These are phyloP conservation scores for Asterionellopsis glacialis DNA, from an alignment of 108 stramenopile genomes.

Conservation along the genomic window DNA sequence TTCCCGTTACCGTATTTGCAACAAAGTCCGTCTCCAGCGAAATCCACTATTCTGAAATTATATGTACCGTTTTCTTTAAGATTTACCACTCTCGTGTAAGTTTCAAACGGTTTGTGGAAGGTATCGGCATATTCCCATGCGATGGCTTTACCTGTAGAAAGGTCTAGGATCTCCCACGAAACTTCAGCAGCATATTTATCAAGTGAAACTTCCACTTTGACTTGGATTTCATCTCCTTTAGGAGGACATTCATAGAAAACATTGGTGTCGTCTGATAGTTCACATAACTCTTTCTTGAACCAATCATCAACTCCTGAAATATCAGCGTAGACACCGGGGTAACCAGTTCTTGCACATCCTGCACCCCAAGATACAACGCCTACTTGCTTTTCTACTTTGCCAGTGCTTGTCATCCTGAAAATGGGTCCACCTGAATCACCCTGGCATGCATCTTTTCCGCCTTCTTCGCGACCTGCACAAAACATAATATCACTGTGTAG, in stretches of 20 bases:
- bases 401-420: not conserved
- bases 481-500: slow-evolving; percentile 13
- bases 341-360: slow-evolving; percentile 39
- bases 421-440: slow-evolving; percentile 59
- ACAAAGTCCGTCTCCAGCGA: too few relatives aligned
- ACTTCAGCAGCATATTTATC: too few relatives aligned
- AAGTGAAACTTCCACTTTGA: too few relatives aligned
- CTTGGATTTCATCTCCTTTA: too few relatives aligned
- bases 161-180: too few relatives aligned
- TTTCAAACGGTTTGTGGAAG: too few relatives aligned
- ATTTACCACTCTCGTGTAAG: too few relatives aligned
- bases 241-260: slow-evolving; percentile 7
- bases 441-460: slow-evolving; percentile 37
- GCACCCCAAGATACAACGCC: slow-evolving; percentile 54
- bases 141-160: too few relatives aligned
- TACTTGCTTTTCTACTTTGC: slow-evolving; percentile 24
- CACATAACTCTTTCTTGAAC: slow-evolving; percentile 28
- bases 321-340: slow-evolving; percentile 49
- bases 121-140: too few relatives aligned
- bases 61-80: too few relatives aligned
- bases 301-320: slow-evolving; percentile 19
- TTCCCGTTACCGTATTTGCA: too few relatives aligned
- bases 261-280: slow-evolving; percentile 4
- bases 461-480: slow-evolving; percentile 12
- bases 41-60: too few relatives aligned